Percentiles rank a stretch among this genome's conserved stretches.
These are phyloP conservation scores for Conidiobolus incongruus DNA, from an alignment of 371 early-diverging fungal genomes.

Conservation along the genomic window DNA sequence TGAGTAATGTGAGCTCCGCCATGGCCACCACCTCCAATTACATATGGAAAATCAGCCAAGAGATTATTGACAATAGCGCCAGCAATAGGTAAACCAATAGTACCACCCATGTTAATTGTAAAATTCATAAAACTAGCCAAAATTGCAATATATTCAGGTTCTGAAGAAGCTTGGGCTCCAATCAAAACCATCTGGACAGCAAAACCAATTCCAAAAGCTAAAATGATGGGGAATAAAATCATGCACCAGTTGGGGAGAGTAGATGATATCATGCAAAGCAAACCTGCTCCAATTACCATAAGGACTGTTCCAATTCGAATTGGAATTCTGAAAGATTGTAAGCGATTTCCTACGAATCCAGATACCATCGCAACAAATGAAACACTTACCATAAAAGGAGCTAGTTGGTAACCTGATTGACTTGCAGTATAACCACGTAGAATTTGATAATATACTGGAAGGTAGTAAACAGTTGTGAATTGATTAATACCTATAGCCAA, in stretches of 20 bases:
- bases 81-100: slow-evolving; percentile 35
- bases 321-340: too few species aligned
- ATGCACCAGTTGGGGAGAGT: not conserved
- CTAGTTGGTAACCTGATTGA: too few species aligned
- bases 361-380: too few species aligned
- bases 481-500: too few species aligned
- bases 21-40: slow-evolving; percentile 3
- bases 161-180: slow-evolving; percentile 20
- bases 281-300: slow-evolving; percentile 12
- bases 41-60: slow-evolving; percentile 6
- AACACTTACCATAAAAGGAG: too few species aligned
- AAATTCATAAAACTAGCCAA: slow-evolving; percentile 32
- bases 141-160: too few species aligned
- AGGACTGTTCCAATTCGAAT: slow-evolving; percentile 17
- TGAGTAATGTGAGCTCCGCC: not conserved
- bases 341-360: too few species aligned
- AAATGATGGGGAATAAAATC: not conserved
- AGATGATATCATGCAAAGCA: slow-evolving; percentile 3
- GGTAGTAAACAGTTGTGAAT: too few species aligned
- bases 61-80: slow-evolving; percentile 24
- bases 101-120: slow-evolving; percentile 39
- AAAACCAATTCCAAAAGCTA: slow-evolving; percentile 32
- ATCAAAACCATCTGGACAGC: slow-evolving; percentile 27
- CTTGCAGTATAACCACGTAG: too few species aligned
- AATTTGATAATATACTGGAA: too few species aligned